Evolutionary conservation across 2,329 filamentous ascomycete genomes (phyloP).

Genomic region (Colletotrichum costaricense): DNA sequence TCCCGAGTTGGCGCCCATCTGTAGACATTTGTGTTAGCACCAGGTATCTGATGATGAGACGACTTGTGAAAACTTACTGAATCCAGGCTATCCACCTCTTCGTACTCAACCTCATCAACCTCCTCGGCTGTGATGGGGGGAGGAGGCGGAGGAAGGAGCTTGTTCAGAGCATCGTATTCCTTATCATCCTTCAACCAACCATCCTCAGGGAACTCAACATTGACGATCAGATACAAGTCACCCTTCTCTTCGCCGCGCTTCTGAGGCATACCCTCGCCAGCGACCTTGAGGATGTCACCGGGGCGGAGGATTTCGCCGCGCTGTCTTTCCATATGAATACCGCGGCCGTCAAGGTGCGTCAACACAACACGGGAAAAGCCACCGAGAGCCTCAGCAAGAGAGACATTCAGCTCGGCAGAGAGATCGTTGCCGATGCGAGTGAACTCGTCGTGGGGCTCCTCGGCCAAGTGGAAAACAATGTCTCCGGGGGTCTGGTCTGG

Average conservation of each 20-base stretch:
- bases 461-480: constrained; percentile 88
- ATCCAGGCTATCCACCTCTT: constrained; percentile 85
- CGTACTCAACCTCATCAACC: constrained; percentile 88
- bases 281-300: constrained; percentile 85
- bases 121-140: constrained; percentile 76
- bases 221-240: constrained; percentile 87
- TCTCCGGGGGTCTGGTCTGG: constrained; percentile 92
- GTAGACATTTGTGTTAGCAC: constrained; percentile 40
- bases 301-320: constrained; percentile 86
- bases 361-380: constrained; percentile 93
- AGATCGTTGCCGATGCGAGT: constrained; percentile 86
- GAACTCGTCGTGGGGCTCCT: constrained; percentile 85
- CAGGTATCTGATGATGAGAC: not conserved
- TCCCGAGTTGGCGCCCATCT: constrained; percentile 79
- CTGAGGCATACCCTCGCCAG: constrained; percentile 92
- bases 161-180: constrained; percentile 75
- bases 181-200: constrained; percentile 83
- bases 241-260: constrained; percentile 88
- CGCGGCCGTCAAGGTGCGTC: constrained; percentile 92
- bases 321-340: constrained; percentile 83
- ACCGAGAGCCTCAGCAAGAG: constrained; percentile 83
- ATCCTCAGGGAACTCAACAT: constrained; percentile 89
- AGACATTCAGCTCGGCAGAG: constrained; percentile 82
- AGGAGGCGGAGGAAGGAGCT: constrained; percentile 76
- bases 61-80: constrained; percentile 61